These are phyloP conservation scores for Cystofilobasidium ferigula DNA, from an alignment of 768 basidiomycete species.

Conservation along the genomic window DNA sequence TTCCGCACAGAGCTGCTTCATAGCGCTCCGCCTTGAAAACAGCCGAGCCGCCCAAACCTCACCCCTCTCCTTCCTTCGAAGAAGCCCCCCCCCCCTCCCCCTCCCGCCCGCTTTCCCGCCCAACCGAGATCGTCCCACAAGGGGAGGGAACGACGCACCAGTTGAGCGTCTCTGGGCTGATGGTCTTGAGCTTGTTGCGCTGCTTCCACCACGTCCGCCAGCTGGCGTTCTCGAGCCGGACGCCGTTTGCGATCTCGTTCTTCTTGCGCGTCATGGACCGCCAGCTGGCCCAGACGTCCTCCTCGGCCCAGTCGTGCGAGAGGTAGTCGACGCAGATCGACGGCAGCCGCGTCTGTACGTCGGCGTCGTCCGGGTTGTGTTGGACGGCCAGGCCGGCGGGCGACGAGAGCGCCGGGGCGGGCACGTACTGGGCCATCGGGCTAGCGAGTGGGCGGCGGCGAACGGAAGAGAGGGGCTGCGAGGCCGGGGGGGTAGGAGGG, in stretches of 20 bases:
- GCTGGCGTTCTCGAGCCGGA: constrained; percentile 89
- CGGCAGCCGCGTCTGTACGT: constrained; percentile 62
- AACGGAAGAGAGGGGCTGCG: too few relatives aligned
- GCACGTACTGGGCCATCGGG: constrained; percentile 24
- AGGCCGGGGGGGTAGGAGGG: too few relatives aligned
- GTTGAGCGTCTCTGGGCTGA: constrained; percentile 94
- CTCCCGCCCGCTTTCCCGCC: too few relatives aligned
- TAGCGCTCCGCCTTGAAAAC: too few relatives aligned
- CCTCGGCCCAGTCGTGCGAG: constrained; percentile 92
- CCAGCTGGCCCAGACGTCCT: constrained; percentile 98
- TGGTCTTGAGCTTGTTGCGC: constrained; percentile 84
- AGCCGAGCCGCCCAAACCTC: too few relatives aligned
- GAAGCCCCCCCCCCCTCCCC: too few relatives aligned
- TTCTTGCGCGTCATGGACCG: constrained; percentile 96
- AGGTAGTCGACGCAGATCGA: constrained; percentile 96
- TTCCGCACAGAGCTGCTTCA: too few relatives aligned
- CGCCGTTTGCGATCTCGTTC: constrained; percentile 92
- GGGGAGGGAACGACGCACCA: constrained; percentile 54
- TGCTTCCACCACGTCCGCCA: constrained; percentile 99
- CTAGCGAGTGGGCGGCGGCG: too few relatives aligned
- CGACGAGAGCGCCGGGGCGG: constrained; percentile 15
- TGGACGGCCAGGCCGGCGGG: constrained; percentile 7
- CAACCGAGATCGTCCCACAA: too few relatives aligned
- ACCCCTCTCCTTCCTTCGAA: too few relatives aligned
- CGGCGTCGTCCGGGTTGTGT: constrained; percentile 42